Conservation (phyloP, 495 filamentous ascomycete species). For the Aspergillus bridgeri region DNA sequence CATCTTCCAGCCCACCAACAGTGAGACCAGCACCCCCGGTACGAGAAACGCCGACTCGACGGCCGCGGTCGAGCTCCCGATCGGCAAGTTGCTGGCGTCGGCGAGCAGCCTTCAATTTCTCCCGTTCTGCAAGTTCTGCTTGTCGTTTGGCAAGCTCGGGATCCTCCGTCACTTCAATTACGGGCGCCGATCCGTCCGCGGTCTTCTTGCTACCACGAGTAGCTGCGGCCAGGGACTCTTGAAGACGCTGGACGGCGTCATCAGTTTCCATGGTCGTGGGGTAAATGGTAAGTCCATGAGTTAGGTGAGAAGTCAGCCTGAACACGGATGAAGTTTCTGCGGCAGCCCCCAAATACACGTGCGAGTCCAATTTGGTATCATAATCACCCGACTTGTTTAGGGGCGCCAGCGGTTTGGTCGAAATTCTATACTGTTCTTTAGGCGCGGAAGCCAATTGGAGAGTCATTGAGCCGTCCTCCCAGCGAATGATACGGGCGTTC, state of each 20-base stretch:
- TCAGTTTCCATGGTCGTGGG: constrained; percentile 69
- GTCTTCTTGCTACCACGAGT: constrained; percentile 54
- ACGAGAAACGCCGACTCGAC: constrained; percentile 46
- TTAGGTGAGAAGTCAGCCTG: constrained; percentile 74
- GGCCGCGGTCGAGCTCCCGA: constrained; percentile 57
- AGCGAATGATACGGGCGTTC: constrained; percentile 72
- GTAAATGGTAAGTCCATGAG: constrained; percentile 67
- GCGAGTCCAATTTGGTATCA: constrained; percentile 67
- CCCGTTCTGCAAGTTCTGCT: constrained; percentile 71
- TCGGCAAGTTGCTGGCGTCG: constrained; percentile 65
- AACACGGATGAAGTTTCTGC: constrained; percentile 66
- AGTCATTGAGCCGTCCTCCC: constrained; percentile 83
- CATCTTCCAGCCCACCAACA: constrained; percentile 71
- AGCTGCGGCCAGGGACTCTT: constrained; percentile 63
- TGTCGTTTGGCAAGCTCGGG: constrained; percentile 74
- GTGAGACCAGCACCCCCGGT: constrained; percentile 58
- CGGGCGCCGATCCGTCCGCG: constrained; percentile 53
- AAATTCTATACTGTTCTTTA: constrained; percentile 73
- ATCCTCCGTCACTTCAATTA: constrained; percentile 64
- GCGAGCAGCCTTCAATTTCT: constrained; percentile 63
- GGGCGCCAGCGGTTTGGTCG: constrained; percentile 71
- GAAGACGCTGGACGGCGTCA: constrained; percentile 71
- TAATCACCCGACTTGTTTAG: constrained; percentile 58
- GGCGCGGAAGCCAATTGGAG: constrained; percentile 71
- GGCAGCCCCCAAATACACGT: constrained; percentile 78